Percentiles rank a stretch among this genome's conserved stretches.
phyloP scores from a whole-genome alignment of 2,329 filamentous ascomycete species.

The Fusarium ambrosium region DNA sequence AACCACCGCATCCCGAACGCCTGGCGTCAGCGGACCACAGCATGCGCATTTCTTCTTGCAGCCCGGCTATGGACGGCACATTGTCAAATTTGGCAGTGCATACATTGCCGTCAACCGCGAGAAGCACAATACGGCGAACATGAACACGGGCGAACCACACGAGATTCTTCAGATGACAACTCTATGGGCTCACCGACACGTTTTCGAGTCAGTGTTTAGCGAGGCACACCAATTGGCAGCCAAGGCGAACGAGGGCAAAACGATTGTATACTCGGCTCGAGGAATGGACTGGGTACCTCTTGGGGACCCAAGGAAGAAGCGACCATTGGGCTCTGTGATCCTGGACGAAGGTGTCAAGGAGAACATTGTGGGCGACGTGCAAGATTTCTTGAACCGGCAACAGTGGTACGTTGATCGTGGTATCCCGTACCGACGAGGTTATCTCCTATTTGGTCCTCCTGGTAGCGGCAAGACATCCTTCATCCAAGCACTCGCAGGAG shows the following conservation, averaged over 20 bases:
- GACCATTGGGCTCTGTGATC: slow-evolving; percentile 89
- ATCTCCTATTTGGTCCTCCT: slow-evolving; percentile 89
- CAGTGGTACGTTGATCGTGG: slow-evolving; percentile 96
- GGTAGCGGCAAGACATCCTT: slow-evolving; percentile 96
- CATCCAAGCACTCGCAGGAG: slow-evolving; percentile 94
- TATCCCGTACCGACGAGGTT: slow-evolving; percentile 91
- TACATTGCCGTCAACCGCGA: slow-evolving; percentile 90
- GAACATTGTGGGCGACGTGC: slow-evolving; percentile 81
- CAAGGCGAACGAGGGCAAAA: slow-evolving; percentile 90
- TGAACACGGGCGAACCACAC: slow-evolving; percentile 88
- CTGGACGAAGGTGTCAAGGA: slow-evolving; percentile 88
- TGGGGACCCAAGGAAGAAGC: slow-evolving; percentile 86
- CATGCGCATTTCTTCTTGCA: slow-evolving; percentile 89
- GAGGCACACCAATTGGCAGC: slow-evolving; percentile 87
- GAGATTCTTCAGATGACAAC: slow-evolving; percentile 95
- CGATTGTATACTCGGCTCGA: slow-evolving; percentile 87
- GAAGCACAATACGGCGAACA: slow-evolving; percentile 85
- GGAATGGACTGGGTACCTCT: slow-evolving; percentile 88
- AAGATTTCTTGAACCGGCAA: slow-evolving; percentile 82
- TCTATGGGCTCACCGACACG: slow-evolving; percentile 86
- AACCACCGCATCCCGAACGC: slow-evolving; percentile 70
- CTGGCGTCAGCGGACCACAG: slow-evolving; percentile 73
- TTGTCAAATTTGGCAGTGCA: slow-evolving; percentile 87
- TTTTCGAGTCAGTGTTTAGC: slow-evolving; percentile 90
- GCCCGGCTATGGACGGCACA: slow-evolving; percentile 89